Evolutionary conservation across 192 early-diverging fungal genomes (phyloP).

Genomic region (Dimargaris verticillata): DNA sequence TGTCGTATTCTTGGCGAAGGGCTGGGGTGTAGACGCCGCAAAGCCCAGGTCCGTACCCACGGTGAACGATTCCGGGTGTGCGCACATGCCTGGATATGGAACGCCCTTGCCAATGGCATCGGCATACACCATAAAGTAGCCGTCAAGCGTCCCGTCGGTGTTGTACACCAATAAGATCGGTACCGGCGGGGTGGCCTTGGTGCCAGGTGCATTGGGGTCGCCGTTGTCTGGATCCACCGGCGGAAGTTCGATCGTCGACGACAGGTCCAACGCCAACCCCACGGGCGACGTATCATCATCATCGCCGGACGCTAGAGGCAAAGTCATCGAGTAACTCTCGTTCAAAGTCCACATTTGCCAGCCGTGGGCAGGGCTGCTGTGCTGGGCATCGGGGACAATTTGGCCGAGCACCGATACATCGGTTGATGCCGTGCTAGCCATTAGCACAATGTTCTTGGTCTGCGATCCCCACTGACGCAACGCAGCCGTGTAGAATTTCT

Average conservation of each 20-base stretch:
- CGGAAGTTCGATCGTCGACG: not conserved
- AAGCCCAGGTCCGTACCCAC: too few species aligned
- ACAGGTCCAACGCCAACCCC: not conserved
- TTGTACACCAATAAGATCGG: constrained; percentile 8
- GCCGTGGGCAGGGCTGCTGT: not conserved
- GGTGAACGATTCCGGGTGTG: too few species aligned
- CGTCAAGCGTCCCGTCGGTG: constrained; percentile 7
- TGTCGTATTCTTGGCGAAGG: too few species aligned
- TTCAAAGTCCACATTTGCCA: constrained; percentile 4
- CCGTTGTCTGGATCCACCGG: not conserved
- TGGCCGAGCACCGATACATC: not conserved
- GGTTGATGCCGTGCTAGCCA: not conserved
- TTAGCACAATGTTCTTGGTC: not conserved
- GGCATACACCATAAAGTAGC: constrained; percentile 1
- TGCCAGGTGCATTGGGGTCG: not conserved
- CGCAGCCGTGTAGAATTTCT: not conserved
- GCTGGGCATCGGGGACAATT: not conserved
- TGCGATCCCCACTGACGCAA: constrained; percentile 2
- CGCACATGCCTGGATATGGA: too few species aligned
- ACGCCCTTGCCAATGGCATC: not conserved
- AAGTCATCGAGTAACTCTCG: not conserved
- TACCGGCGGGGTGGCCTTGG: not conserved
- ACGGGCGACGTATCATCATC: constrained; percentile 7
- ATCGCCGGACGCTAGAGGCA: not conserved
- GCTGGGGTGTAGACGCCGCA: too few species aligned